Percentiles rank a stretch among this genome's conserved stretches.
Evolutionary conservation across 1,284 basidiomycete species (phyloP).

Genomic region (Tausonia pullulans): DNA sequence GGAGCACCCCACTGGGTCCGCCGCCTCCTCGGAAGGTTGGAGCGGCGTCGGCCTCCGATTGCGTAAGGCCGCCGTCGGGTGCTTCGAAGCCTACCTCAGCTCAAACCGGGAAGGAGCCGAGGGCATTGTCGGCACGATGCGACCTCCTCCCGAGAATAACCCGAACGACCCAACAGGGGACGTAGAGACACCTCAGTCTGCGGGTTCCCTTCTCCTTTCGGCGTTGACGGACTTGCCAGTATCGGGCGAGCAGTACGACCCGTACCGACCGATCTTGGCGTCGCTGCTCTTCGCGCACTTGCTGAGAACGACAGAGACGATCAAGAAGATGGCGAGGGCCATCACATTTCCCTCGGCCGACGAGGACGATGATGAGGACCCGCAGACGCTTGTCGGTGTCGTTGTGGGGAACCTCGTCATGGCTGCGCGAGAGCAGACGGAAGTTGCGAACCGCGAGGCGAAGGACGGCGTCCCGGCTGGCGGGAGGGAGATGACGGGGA

Average conservation of each 20-base stretch:
- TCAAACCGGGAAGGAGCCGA: not conserved
- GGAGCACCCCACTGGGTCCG: conserved; percentile 31
- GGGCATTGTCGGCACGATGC: conserved; percentile 9
- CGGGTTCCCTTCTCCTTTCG: conserved; percentile 41
- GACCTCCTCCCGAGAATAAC: conserved; percentile 11
- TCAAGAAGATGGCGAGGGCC: conserved; percentile 42
- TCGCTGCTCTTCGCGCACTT: conserved; percentile 43
- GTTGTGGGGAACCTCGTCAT: conserved; percentile 51
- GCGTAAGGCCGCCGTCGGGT: conserved; percentile 18
- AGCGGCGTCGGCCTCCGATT: conserved; percentile 12
- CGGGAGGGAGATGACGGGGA: conserved; percentile 25
- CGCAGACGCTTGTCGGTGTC: conserved; percentile 39
- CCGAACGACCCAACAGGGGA: conserved; percentile 16
- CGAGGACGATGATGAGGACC: conserved; percentile 42
- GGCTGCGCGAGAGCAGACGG: conserved; percentile 44
- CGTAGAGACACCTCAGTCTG: conserved; percentile 29
- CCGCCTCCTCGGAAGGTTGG: conserved; percentile 31
- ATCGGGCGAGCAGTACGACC: conserved; percentile 36
- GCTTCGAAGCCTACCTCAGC: conserved; percentile 25
- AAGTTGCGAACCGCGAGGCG: conserved; percentile 33
- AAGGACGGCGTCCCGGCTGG: conserved; percentile 11
- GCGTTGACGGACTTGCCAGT: conserved; percentile 38
- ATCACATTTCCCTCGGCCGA: conserved; percentile 34
- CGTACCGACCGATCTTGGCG: conserved; percentile 42
- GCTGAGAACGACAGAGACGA: conserved; percentile 42